phyloP scores from a whole-genome alignment of 768 basidiomycete species.

The Asterophora lycoperdoides region DNA sequence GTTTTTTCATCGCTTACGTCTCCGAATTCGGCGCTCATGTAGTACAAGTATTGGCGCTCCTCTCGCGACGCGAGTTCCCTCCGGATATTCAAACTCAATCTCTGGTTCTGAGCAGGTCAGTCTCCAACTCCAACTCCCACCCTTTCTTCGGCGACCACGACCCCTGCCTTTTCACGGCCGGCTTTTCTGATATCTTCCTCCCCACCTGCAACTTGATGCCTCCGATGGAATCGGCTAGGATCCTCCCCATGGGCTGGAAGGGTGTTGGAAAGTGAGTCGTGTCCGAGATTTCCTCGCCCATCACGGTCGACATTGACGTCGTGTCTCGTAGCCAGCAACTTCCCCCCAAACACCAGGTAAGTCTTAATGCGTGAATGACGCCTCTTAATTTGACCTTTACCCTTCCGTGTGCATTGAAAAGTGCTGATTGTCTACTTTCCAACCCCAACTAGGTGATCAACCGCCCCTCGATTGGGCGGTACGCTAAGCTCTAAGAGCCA shows the following conservation, averaged over 20 bases:
- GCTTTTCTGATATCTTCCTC: constrained; percentile 7
- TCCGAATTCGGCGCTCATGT: neutral
- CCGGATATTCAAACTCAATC: constrained; percentile 5
- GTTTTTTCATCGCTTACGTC: neutral
- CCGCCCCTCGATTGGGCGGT: constrained; percentile 82
- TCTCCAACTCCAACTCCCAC: constrained; percentile 10
- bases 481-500: constrained; percentile 81
- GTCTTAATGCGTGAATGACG: constrained; percentile 14
- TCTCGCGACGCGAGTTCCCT: constrained; percentile 19
- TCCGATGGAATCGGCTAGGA: neutral
- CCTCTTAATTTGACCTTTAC: neutral
- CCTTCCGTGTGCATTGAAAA: neutral
- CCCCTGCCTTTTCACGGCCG: constrained; percentile 8
- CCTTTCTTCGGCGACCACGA: constrained; percentile 12
- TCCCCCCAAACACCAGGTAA: constrained; percentile 66
- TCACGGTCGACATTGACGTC: constrained; percentile 10
- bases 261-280: too few species aligned
- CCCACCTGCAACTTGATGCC: constrained; percentile 1
- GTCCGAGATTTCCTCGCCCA: constrained; percentile 3
- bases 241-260: too few species aligned
- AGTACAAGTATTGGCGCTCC: constrained; percentile 19
- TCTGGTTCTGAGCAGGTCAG: constrained; percentile 5
- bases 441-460: constrained; percentile 50
- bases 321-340: constrained; percentile 9
- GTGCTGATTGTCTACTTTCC: neutral